phyloP scores from a whole-genome alignment of 768 basidiomycete species.

The Sistotremastrum suecicum region DNA sequence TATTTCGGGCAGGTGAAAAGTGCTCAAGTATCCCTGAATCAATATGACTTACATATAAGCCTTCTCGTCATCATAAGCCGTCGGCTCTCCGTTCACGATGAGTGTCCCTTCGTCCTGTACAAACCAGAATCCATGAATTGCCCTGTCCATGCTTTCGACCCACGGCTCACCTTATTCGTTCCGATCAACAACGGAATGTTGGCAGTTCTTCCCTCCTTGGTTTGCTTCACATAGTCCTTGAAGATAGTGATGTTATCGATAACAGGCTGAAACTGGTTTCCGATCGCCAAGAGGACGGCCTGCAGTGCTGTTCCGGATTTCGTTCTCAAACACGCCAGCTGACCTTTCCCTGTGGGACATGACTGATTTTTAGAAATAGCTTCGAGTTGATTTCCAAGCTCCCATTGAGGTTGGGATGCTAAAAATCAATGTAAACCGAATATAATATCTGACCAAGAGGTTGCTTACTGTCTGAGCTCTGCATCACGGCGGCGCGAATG shows the following conservation, averaged over 20 bases:
- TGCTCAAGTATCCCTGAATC: neutral
- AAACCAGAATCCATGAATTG: neutral
- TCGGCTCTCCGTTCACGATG: constrained; percentile 14
- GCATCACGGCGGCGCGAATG: constrained; percentile 13
- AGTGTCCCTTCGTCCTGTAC: constrained; percentile 13
- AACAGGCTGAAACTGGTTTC: constrained; percentile 15
- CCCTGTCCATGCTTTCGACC: neutral
- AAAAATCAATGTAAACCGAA: neutral
- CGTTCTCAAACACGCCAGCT: constrained; percentile 12
- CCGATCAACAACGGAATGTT: constrained; percentile 12
- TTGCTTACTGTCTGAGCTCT: constrained; percentile 13
- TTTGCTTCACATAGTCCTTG: constrained; percentile 12
- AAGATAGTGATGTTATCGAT: constrained; percentile 15
- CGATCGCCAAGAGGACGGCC: constrained; percentile 9
- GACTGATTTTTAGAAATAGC: constrained; percentile 9
- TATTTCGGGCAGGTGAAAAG: neutral
- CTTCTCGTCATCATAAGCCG: constrained; percentile 11
- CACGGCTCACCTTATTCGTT: constrained; percentile 8
- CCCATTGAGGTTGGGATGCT: constrained; percentile 15
- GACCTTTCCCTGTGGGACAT: constrained; percentile 10
- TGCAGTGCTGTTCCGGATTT: constrained; percentile 10
- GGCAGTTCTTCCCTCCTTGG: constrained; percentile 9
- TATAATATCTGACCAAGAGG: neutral
- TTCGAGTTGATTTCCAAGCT: constrained; percentile 9
- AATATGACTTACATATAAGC: constrained; percentile 9